Evolutionary conservation across 495 filamentous ascomycete genomes (phyloP).

Genomic region (Trichodelitschia bisporula): DNA sequence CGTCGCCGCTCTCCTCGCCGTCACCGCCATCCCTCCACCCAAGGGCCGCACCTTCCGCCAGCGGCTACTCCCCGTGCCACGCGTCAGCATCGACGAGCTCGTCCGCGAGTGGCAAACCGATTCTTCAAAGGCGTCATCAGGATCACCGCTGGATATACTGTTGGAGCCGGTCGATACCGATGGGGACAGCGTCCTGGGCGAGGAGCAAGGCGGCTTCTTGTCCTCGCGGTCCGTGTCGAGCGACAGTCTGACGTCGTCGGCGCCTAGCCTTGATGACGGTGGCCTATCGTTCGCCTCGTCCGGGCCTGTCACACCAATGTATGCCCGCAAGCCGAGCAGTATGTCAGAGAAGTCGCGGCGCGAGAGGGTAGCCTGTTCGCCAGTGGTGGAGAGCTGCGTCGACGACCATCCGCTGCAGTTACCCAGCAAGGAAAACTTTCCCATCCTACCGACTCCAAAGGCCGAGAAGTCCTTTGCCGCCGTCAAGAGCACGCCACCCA

Average conservation of each 20-base stretch:
- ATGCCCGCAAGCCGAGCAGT: constrained; percentile 3
- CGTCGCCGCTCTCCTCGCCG: constrained; percentile 20
- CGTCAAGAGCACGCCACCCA: constrained; percentile 4
- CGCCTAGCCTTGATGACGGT: constrained; percentile 14
- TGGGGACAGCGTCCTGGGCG: not conserved
- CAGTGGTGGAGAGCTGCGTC: constrained; percentile 11
- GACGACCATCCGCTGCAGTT: constrained; percentile 13
- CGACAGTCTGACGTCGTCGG: constrained; percentile 15
- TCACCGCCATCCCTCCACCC: constrained; percentile 18
- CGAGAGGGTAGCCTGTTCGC: constrained; percentile 9
- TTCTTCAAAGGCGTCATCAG: constrained; percentile 5
- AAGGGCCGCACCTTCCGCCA: too few species aligned
- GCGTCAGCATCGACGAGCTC: constrained; percentile 18
- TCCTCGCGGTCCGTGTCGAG: constrained; percentile 12
- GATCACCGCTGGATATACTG: constrained; percentile 16
- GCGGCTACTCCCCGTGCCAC: too few species aligned
- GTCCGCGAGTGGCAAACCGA: constrained; percentile 17
- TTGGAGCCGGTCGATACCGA: constrained; percentile 11
- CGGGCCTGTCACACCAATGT: constrained; percentile 10
- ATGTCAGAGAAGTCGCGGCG: constrained; percentile 4
- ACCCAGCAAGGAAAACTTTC: not conserved
- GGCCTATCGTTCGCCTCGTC: constrained; percentile 6
- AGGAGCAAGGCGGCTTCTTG: constrained; percentile 8
- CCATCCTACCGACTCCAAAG: not conserved
- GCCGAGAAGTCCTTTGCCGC: not conserved